Evolutionary conservation across 352 stramenopile genomes (phyloP), one percentile per base, ranked within the genome.

Genomic region (Phytophthora ramorum): DNA sequence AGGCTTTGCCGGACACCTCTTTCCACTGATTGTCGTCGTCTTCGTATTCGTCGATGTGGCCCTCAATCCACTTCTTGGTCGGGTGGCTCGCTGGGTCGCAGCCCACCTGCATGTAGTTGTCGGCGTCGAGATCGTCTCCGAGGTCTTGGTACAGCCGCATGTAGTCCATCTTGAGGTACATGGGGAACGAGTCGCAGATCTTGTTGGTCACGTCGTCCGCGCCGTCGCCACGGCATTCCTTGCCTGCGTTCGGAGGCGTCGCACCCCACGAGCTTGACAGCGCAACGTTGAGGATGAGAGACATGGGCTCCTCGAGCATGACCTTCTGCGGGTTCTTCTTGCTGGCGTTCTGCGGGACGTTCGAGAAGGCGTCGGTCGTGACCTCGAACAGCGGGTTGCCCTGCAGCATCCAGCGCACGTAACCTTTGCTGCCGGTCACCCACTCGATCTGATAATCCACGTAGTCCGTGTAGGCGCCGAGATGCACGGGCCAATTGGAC

Each of bases 271-370:
- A 93, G 19, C 79, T 94, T 0, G 91, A 97, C n/a, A 98, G 76
- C 5, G 93, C 95, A 1, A 92, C 95, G 70, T 98, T 98, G 35
- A 98, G 83, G 48, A 98, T 97, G 4, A 98, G 41, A 60, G 97
- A 98, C 38, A 86, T 89, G 5, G 95, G 95, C 69, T 98, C 95
- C 53, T 95, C 88, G 5, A 96, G 83, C 75, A 98, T 97, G 59
- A 67, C 85, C 76, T 75, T 95, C 72, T 58, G 72, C 68, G 78
- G 87, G 85, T 63, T 91, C 47, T 50, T 82, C 35, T 65, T 70
- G 20, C 66, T 68, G 0, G 41, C 5, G 38, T 80, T 72, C 41
- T 86, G 75, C 0, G 75, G 75, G 2, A 76, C 45, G 17, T 76
- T 53, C 32, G 17, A 52, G n/a, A 97, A 70, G 22, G 75, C 69